Conservation (phyloP, 1,284 basidiomycete species). For the Heimioporus retisporus region DNA sequence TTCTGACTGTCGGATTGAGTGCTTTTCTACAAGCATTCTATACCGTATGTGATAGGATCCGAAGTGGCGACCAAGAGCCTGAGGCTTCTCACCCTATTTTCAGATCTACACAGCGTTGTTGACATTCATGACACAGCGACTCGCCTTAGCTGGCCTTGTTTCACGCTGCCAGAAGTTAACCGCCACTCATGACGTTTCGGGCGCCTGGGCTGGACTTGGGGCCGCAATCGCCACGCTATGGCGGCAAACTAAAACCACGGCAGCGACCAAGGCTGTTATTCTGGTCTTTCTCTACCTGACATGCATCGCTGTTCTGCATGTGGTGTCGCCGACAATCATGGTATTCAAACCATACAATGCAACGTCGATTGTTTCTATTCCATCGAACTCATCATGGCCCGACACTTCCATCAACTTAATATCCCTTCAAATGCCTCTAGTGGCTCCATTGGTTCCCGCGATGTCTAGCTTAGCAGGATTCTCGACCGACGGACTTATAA, state of each 20-base stretch:
- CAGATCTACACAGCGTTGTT: too few species aligned
- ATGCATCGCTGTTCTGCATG: conserved; percentile 5
- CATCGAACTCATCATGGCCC: conserved; percentile 11
- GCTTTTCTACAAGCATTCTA: conserved; percentile 20
- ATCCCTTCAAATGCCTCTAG: not conserved
- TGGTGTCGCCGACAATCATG: conserved; percentile 13
- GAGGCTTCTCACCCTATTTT: too few species aligned
- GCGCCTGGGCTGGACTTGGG: too few species aligned
- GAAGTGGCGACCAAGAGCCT: too few species aligned
- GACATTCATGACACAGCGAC: too few species aligned
- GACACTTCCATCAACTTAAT: not conserved
- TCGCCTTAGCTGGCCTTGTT: too few species aligned
- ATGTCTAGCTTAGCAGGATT: not conserved
- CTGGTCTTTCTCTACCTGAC: conserved; percentile 10
- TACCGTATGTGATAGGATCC: conserved; percentile 11
- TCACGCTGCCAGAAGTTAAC: too few species aligned
- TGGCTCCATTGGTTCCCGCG: not conserved
- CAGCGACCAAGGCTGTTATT: not conserved
- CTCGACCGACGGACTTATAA: not conserved
- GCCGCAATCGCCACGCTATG: conserved; percentile 9
- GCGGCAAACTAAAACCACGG: conserved; percentile 10
- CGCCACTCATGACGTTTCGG: too few species aligned
- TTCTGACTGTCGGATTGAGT: conserved; percentile 14
- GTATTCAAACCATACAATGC: conserved; percentile 2
- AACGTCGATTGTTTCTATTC: too few species aligned